Percentiles rank a stretch among this genome's conserved stretches.
Evolutionary conservation across 371 early-diverging fungal genomes (phyloP).

Genomic region (Lichtheimia hyalospora): DNA sequence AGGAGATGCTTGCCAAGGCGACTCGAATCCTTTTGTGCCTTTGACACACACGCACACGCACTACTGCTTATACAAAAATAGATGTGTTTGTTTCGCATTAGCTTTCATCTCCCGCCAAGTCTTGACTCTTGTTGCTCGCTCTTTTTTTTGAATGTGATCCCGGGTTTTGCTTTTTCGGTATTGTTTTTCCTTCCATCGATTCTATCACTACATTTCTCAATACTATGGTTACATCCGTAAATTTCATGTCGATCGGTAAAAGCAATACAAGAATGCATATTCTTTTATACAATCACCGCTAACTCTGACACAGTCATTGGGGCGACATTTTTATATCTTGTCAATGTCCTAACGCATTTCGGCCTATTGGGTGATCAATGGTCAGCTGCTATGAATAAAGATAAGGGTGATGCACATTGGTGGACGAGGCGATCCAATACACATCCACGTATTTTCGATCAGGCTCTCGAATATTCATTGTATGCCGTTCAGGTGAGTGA

Average conservation of each 20-base stretch:
- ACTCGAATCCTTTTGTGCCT: background rate
- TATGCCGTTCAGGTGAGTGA: conserved; percentile 10
- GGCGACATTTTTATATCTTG: conserved; percentile 10
- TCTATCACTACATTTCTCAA: background rate
- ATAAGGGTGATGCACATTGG: conserved; percentile 4
- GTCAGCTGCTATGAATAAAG: conserved; percentile 7
- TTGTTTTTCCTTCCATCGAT: background rate
- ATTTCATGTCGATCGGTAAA: conserved; percentile 9
- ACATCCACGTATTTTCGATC: background rate
- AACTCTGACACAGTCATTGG: conserved; percentile 11
- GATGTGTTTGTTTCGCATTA: conserved; percentile 3
- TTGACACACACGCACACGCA: background rate
- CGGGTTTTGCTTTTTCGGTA: background rate
- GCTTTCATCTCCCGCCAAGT: too few relatives aligned
- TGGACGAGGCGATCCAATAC: background rate
- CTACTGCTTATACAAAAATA: conserved; percentile 4
- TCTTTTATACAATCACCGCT: background rate
- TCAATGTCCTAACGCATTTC: conserved; percentile 10
- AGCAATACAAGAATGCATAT: background rate
- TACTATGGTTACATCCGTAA: background rate
- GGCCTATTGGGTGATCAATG: conserved; percentile 9
- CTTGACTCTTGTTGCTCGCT: background rate
- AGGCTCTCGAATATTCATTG: conserved; percentile 8
- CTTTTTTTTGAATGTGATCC: background rate
- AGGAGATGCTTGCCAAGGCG: background rate